Conservation (phyloP, 495 filamentous ascomycete species). For the Acidiella bohemica region DNA sequence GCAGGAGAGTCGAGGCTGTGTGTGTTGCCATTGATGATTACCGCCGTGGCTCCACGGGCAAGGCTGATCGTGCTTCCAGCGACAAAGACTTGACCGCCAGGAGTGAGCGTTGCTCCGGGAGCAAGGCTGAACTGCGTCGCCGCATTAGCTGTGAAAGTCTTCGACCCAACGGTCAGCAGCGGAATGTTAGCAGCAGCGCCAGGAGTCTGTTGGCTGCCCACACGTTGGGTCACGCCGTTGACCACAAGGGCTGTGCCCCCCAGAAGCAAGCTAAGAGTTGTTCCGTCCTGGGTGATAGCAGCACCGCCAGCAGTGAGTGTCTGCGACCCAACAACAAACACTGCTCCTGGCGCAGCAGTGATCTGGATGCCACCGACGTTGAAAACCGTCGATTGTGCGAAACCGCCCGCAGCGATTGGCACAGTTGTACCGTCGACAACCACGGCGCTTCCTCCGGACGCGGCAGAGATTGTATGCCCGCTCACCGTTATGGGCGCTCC, state of each 20-base stretch:
- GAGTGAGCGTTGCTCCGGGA: slow-evolving; percentile 21
- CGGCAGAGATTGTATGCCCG: not conserved
- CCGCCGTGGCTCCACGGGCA: slow-evolving; percentile 14
- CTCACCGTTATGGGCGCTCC: slow-evolving; percentile 18
- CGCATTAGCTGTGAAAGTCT: slow-evolving; percentile 26
- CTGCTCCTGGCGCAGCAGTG: not conserved
- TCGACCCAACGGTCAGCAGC: slow-evolving; percentile 23
- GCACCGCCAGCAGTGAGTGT: slow-evolving; percentile 20
- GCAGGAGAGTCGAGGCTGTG: slow-evolving; percentile 10
- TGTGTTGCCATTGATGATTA: slow-evolving; percentile 26
- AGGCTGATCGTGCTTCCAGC: slow-evolving; percentile 20
- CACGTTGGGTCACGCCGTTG: slow-evolving; percentile 7
- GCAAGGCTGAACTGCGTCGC: slow-evolving; percentile 26
- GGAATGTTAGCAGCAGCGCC: slow-evolving; percentile 18
- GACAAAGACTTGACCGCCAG: slow-evolving; percentile 23
- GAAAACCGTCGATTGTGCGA: slow-evolving; percentile 4
- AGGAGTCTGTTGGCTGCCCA: slow-evolving; percentile 1
- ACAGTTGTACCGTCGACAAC: slow-evolving; percentile 10
- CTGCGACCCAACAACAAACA: slow-evolving; percentile 21
- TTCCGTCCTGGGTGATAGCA: slow-evolving; percentile 19
- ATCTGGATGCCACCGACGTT: slow-evolving; percentile 3
- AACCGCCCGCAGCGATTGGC: not conserved
- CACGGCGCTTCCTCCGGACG: not conserved
- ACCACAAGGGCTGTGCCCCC: slow-evolving; percentile 20
- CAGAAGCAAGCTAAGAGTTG: slow-evolving; percentile 21